phyloP scores from a whole-genome alignment of 495 filamentous ascomycete genomes.

The Neurospora discreta region DNA sequence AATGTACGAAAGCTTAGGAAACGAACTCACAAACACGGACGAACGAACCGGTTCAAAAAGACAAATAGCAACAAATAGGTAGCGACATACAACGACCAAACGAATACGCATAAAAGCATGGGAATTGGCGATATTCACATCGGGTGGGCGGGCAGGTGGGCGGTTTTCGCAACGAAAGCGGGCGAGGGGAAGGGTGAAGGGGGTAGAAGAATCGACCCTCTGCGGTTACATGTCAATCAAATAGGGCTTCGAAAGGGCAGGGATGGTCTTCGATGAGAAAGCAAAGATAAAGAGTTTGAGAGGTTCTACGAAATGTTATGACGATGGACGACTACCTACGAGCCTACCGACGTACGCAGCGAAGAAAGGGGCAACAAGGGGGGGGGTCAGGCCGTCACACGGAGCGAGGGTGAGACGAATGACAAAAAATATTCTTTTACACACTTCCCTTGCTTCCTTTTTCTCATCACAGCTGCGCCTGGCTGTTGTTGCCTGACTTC shows the following conservation, averaged over 20 bases:
- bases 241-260: not conserved
- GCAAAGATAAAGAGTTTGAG: not conserved
- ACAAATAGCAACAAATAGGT: not conserved
- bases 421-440: not conserved
- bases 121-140: not conserved
- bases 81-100: not conserved
- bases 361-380: not conserved
- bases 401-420: not conserved
- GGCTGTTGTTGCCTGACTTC: too few species aligned
- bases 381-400: not conserved
- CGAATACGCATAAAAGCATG: not conserved
- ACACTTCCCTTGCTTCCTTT: not conserved
- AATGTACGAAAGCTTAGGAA: not conserved
- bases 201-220: not conserved
- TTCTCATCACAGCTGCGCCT: not conserved
- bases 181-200: not conserved
- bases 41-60: not conserved
- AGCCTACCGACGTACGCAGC: not conserved
- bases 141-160: not conserved
- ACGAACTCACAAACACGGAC: not conserved
- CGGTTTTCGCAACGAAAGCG: not conserved
- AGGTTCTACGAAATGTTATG: not conserved
- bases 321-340: not conserved
- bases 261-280: not conserved
- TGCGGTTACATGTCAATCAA: not conserved